Evolutionary conservation across 306 rosid species (phyloP).

Genomic region (Pueraria montana): DNA sequence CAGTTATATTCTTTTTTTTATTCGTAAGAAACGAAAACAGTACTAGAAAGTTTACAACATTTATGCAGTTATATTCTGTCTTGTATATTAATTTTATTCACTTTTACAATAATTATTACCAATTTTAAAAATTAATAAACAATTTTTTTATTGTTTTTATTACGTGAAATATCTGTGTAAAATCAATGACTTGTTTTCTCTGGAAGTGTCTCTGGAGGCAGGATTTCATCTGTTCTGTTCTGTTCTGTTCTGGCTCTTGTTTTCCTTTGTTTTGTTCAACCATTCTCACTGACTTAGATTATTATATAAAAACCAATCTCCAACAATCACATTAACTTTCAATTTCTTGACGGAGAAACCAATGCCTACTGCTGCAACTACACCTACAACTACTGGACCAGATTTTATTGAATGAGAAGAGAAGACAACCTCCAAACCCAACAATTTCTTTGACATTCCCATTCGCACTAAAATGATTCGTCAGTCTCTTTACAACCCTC

Average conservation of each 20-base stretch:
- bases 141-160: too few species aligned
- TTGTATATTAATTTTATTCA: too few species aligned
- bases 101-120: too few species aligned
- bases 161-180: too few species aligned
- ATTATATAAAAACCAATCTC: neutral
- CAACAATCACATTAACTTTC: neutral
- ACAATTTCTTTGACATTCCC: too few species aligned
- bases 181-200: too few species aligned
- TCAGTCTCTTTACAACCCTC: constrained; percentile 47
- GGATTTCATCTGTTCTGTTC: neutral
- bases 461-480: constrained; percentile 49
- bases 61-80: too few species aligned
- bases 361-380: neutral
- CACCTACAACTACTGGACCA: neutral
- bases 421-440: neutral
- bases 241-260: neutral
- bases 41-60: too few species aligned
- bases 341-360: constrained; percentile 24
- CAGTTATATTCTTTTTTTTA: too few species aligned
- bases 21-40: too few species aligned
- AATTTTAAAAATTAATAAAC: too few species aligned
- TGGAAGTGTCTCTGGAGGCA: neutral
- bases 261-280: neutral
- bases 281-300: neutral
- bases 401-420: neutral